Conservation (phyloP, 75 land plant genomes). For the Sequoiadendron giganteum region DNA sequence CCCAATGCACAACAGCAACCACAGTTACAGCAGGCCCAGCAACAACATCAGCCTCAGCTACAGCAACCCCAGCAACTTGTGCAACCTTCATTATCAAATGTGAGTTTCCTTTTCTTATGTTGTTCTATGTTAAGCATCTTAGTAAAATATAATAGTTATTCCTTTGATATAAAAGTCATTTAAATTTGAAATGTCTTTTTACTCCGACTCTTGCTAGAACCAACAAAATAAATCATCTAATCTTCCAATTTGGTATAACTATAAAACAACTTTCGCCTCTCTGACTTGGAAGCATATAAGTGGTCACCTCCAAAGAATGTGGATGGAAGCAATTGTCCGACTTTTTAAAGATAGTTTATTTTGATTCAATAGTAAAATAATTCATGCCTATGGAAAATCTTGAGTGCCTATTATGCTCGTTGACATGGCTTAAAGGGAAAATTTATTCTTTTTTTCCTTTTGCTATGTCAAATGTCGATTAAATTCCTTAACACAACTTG, state of each 20-base stretch:
- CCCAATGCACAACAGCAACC: conserved; percentile 7
- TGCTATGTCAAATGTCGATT: too few species aligned
- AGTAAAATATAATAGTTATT: neutral
- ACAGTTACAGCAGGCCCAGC: conserved; percentile 7
- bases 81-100: conserved; percentile 2
- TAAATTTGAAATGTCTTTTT: neutral
- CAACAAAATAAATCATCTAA: neutral
- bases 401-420: too few species aligned
- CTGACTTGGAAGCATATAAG: neutral
- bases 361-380: too few species aligned
- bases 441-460: too few species aligned
- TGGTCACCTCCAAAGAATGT: neutral
- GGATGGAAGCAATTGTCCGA: neutral
- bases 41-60: conserved; percentile 7
- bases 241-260: neutral
- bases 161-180: neutral
- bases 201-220: neutral
- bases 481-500: too few species aligned
- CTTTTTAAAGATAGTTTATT: neutral
- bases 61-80: conserved; percentile 14
- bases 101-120: neutral
- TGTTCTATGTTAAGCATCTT: neutral
- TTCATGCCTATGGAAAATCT: too few species aligned
- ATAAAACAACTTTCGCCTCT: neutral
- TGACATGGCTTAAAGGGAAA: neutral